Evolutionary conservation across 345 rosid species (phyloP).

Genomic region (Camelina hispida): DNA sequence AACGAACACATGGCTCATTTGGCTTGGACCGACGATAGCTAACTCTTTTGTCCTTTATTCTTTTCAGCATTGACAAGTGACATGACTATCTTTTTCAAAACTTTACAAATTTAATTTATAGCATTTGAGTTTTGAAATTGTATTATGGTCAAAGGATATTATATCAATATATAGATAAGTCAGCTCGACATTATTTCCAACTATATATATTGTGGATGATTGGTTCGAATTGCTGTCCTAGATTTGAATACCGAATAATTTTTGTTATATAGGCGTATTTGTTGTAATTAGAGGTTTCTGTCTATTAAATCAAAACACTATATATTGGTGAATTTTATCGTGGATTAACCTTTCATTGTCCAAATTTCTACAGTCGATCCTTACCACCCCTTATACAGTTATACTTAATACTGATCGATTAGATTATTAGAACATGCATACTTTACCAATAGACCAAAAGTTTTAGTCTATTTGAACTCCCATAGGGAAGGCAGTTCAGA

Average conservation of each 20-base stretch:
- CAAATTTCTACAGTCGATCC: not conserved
- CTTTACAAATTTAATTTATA: not conserved
- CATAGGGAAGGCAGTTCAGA: not conserved
- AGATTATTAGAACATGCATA: not conserved
- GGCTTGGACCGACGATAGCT: slow-evolving; percentile 46
- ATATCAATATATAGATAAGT: not conserved
- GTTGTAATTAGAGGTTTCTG: not conserved
- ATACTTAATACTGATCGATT: not conserved
- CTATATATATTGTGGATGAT: not conserved
- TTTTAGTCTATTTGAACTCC: slow-evolving; percentile 2
- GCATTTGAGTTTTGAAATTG: slow-evolving; percentile 19
- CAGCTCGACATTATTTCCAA: not conserved
- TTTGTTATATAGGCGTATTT: not conserved
- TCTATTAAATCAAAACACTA: not conserved
- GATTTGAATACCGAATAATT: not conserved
- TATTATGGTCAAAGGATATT: slow-evolving; percentile 28
- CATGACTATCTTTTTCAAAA: slow-evolving; percentile 28
- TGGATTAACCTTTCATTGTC: not conserved
- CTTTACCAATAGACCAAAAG: not conserved
- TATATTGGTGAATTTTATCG: not conserved
- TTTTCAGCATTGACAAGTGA: slow-evolving; percentile 35
- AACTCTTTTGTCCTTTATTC: slow-evolving; percentile 40
- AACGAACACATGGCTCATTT: slow-evolving; percentile 34
- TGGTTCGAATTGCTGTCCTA: not conserved
- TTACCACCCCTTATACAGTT: too few relatives aligned